Percentiles rank a stretch among this genome's conserved stretches.
phyloP scores from a whole-genome alignment of 2,329 filamentous ascomycete species.

The Colletotrichum sp. region DNA sequence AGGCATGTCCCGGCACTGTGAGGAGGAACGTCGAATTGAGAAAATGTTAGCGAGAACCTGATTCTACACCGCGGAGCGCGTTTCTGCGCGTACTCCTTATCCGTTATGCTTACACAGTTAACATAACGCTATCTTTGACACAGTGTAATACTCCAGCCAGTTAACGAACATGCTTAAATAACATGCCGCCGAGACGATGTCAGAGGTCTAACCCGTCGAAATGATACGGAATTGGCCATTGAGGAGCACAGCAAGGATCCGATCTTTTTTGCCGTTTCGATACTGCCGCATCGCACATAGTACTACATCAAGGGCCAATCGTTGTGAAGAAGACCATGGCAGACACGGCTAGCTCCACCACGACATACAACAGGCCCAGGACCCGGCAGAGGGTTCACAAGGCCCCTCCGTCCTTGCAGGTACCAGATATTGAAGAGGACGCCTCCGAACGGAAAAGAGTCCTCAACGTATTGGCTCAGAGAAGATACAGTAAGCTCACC shows the following conservation, averaged over 20 bases:
- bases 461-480: slow-evolving; percentile 58
- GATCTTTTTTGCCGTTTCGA: not conserved
- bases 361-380: slow-evolving; percentile 3
- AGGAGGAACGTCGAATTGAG: not conserved
- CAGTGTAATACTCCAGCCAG: not conserved
- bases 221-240: not conserved
- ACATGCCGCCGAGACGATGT: not conserved
- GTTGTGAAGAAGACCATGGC: not conserved
- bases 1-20: not conserved
- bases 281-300: not conserved
- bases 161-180: not conserved
- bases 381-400: slow-evolving; percentile 46
- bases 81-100: not conserved
- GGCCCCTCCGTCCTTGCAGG: slow-evolving; percentile 40
- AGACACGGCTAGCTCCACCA: not conserved
- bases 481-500: slow-evolving; percentile 50
- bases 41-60: not conserved
- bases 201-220: too few relatives aligned
- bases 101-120: slow-evolving; percentile 2
- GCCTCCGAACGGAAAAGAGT: slow-evolving; percentile 58
- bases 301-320: not conserved
- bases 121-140: not conserved
- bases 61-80: not conserved
- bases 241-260: not conserved
- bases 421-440: slow-evolving; percentile 55